Percentiles rank a stretch among this genome's conserved stretches.
These are phyloP conservation scores for Botrytis sinoallii DNA, from an alignment of 2,329 filamentous ascomycete genomes.

Conservation along the genomic window DNA sequence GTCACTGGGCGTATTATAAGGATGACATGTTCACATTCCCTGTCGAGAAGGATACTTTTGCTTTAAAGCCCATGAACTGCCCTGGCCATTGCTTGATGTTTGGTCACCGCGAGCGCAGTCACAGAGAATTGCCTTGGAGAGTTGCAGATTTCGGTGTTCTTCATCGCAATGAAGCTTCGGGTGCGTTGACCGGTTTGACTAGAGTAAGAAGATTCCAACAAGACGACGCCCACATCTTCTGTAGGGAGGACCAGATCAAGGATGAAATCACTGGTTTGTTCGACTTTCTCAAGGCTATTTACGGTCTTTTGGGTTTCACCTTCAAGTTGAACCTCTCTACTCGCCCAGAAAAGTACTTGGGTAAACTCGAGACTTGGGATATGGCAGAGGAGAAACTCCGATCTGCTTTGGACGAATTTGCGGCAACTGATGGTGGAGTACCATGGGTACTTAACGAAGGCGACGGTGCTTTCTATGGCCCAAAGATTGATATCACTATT, in stretches of 20 bases:
- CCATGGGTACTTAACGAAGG: slow-evolving; percentile 90
- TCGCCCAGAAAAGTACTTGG: slow-evolving; percentile 82
- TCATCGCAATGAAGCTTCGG: slow-evolving; percentile 92
- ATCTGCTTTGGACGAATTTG: slow-evolving; percentile 77
- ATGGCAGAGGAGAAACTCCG: slow-evolving; percentile 79
- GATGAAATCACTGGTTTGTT: slow-evolving; percentile 80
- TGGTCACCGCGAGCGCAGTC: slow-evolving; percentile 76
- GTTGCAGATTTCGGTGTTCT: slow-evolving; percentile 95
- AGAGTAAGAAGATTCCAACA: slow-evolving; percentile 93
- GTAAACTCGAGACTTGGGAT: slow-evolving; percentile 83
- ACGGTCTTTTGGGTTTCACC: slow-evolving; percentile 79
- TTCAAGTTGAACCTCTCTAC: slow-evolving; percentile 97
- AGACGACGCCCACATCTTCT: slow-evolving; percentile 97
- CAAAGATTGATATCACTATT: slow-evolving; percentile 97
- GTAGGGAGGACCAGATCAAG: slow-evolving; percentile 71
- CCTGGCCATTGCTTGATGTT: slow-evolving; percentile 92
- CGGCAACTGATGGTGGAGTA: slow-evolving; percentile 50
- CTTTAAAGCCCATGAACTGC: slow-evolving; percentile 97
- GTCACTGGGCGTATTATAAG: slow-evolving; percentile 90
- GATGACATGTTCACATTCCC: slow-evolving; percentile 94
- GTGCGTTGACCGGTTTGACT: slow-evolving; percentile 85
- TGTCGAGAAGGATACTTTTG: slow-evolving; percentile 79
- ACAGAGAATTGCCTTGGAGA: slow-evolving; percentile 84
- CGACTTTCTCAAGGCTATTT: slow-evolving; percentile 78
- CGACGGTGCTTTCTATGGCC: slow-evolving; percentile 96